Base-by-base conservation (phyloP, 768 basidiomycete genomes). In the Tulasnella sp. region DNA sequence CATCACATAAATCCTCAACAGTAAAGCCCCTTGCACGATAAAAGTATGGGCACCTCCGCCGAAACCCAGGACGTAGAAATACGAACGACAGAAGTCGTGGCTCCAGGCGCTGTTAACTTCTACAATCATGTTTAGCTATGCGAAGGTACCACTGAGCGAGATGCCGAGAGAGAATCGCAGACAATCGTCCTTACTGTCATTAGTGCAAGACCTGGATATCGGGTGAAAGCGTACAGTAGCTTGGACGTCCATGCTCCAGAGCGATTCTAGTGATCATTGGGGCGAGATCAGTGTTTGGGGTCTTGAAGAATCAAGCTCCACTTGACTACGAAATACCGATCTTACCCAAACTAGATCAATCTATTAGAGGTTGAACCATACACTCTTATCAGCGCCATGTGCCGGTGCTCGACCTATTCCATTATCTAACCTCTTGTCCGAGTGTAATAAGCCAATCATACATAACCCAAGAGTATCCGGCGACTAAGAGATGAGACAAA, bases 371-470 rank as follows among this genome's bases (percentile, higher is more conserved):
- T 59, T 2, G 7, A 52, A 5, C 47, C n/a, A 26, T 26, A 52
- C n/a, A 9, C 22, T 9, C 19, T 29, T 7, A 8, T 19, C 47
- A 19, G n/a, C 22, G 19, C 2, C n/a, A 11, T 5, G 7, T 1
- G 26, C 7, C 6, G 6, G 47, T 19, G 11, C 64, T 7, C 19
- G n/a, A 66, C 36, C 44, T 47, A 47, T 47, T 14, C 14, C 14
- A 47, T 14, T 47, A 47, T 14, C 44, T 66, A 41, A 66, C 64
- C 35, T 70, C 69, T n/a, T 59, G 44, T 17, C 35, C 69, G 16
- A 70, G 19, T 12, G 69, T 62, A 22, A 70, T 70, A n/a, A 70
- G 34, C 47, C 59, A 70, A 34, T 70, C 69, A 47, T 70, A 70
- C 2, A 70, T 12, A 6, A 35, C 59, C 69, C 69, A 70, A 22